Percentiles rank a stretch among this genome's conserved stretches.
Evolutionary conservation across 805 yeast genomes (phyloP).

Genomic region (Gaillardinia entomophila): DNA sequence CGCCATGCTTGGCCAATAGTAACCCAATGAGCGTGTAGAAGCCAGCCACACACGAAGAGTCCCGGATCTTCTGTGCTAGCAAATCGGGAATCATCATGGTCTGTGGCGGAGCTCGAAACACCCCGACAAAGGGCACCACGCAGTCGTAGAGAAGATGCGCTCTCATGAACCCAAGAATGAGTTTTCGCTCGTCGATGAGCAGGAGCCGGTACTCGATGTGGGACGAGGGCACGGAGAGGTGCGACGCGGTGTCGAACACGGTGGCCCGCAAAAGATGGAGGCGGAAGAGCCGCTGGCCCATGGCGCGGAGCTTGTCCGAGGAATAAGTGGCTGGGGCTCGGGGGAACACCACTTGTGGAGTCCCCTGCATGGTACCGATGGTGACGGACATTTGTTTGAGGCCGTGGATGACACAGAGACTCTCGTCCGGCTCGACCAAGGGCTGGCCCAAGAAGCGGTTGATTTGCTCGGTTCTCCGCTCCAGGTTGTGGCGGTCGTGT

Average conservation of each 20-base stretch:
- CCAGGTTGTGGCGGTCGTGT: too few species aligned
- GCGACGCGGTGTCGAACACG: constrained; percentile 22
- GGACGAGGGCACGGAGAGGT: constrained; percentile 20
- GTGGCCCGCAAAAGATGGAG: constrained; percentile 18
- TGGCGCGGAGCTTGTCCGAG: constrained; percentile 16
- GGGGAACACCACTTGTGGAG: background rate
- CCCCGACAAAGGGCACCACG: constrained; percentile 28
- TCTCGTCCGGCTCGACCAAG: too few species aligned
- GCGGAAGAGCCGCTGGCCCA: constrained; percentile 20
- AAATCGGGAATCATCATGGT: too few species aligned
- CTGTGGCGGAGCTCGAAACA: constrained; percentile 16
- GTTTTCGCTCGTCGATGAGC: constrained; percentile 12
- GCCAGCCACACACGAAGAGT: constrained; percentile 25
- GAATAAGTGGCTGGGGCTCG: constrained; percentile 5
- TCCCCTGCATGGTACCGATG: background rate
- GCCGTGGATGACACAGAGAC: background rate
- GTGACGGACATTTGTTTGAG: background rate
- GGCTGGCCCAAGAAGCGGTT: too few species aligned
- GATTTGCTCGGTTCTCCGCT: too few species aligned
- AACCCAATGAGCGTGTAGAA: constrained; percentile 36
- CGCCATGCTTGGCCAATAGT: constrained; percentile 21
- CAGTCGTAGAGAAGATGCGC: constrained; percentile 17
- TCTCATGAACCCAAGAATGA: constrained; percentile 26
- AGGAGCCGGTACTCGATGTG: constrained; percentile 21
- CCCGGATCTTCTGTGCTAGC: too few species aligned